Percentiles rank a stretch among this genome's conserved stretches.
phyloP scores from a whole-genome alignment of 805 yeast genomes.

The Zygosaccharomyces bailii region DNA sequence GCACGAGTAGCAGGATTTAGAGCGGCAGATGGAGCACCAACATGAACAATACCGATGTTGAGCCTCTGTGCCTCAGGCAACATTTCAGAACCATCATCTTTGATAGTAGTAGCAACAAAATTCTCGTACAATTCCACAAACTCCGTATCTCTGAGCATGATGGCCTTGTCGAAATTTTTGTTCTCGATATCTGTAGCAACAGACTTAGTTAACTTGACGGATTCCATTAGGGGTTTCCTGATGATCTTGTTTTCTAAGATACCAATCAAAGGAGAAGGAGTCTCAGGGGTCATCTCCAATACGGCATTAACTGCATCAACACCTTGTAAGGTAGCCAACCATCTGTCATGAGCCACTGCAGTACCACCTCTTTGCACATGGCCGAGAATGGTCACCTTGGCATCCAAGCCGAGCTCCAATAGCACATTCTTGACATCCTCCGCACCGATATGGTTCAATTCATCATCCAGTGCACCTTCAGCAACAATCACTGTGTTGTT shows the following conservation, averaged over 20 bases:
- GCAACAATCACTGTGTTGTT: constrained; percentile 96
- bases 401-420: constrained; percentile 83
- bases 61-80: constrained; percentile 60
- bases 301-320: constrained; percentile 96
- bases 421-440: constrained; percentile 78
- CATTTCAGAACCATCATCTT: constrained; percentile 58
- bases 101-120: constrained; percentile 64
- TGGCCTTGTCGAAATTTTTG: constrained; percentile 82
- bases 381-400: constrained; percentile 91
- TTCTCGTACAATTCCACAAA: constrained; percentile 76
- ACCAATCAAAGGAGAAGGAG: constrained; percentile 94
- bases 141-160: constrained; percentile 80
- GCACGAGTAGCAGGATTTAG: constrained; percentile 89
- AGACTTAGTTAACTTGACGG: constrained; percentile 80
- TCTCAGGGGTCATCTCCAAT: constrained; percentile 77
- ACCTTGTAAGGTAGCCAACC: constrained; percentile 92
- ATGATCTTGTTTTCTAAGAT: constrained; percentile 82
- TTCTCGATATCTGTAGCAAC: constrained; percentile 83
- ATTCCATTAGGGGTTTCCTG: constrained; percentile 81
- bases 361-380: constrained; percentile 99
- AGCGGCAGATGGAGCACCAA: constrained; percentile 98
- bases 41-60: constrained; percentile 80
- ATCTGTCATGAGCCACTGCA: constrained; percentile 92
- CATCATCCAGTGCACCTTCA: constrained; percentile 90
- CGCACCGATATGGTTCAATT: constrained; percentile 75